Evolutionary conservation across 345 rosid species (phyloP), one percentile per base, ranked within the genome.

Genomic region (Toxicodendron radicans): DNA sequence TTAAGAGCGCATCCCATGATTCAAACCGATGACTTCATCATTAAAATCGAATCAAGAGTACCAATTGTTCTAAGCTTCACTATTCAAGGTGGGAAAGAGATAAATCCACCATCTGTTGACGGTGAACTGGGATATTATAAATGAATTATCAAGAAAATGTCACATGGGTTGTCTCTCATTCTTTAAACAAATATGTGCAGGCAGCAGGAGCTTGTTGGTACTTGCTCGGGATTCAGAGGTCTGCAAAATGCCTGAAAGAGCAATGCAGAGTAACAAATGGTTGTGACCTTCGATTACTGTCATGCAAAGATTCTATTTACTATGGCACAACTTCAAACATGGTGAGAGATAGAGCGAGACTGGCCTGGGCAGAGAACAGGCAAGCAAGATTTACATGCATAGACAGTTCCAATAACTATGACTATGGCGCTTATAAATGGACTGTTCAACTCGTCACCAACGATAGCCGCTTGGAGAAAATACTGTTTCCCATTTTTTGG

Each of bases 131-230:
- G 30, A 27, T 27, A 27, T 38, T 38, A 5, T 1, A 0, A 2
- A 11, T 2, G 0, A 20, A 56, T n/a, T 1, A 18, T 6, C 7
- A n/a, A 63, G 51, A 63, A 10, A 1, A 43, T 43, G 53, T 43
- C 45, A 10, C 49, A 41, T 21, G 30, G 17, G 30, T 4, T 3
- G 1, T 35, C 23, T 70, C 52, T 24, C 35, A 20, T 7, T 70
- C 49, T 60, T 2, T 20, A 3, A 48, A 11, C 5, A 33, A 59
- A 4, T 11, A 16, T 9, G 30, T 58, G 68, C 80, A 95, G 99
- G 98, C 94, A 8, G 96, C 97, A 7, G 99, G 99, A 72, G 99
- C 98, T 35, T 95, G 98, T 79, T 95, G 99, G 99, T 95, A 95
- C 83, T 85, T 95, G 70, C 69, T 95, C 68, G 99, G 99, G 59